Percentiles rank a stretch among this genome's conserved stretches.
phyloP scores from a whole-genome alignment of 805 yeast genomes.

The Ogataea trehalophila region DNA sequence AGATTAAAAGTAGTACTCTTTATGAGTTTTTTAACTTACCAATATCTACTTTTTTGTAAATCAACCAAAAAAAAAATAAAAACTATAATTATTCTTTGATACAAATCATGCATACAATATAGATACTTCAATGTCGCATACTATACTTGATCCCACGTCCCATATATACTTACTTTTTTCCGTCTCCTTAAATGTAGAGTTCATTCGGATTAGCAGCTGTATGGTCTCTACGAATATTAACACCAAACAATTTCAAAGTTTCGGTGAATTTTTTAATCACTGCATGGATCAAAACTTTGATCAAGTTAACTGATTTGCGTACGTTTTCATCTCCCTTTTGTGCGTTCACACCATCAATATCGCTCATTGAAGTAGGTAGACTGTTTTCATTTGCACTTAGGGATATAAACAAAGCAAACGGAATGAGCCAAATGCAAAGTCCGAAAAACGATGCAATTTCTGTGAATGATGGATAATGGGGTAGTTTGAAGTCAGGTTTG shows the following conservation, averaged over 20 bases:
- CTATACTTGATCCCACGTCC: too few species aligned
- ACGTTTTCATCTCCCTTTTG: conserved; percentile 22
- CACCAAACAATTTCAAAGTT: conserved; percentile 54
- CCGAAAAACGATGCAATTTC: conserved; percentile 97
- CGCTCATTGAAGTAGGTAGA: conserved; percentile 48
- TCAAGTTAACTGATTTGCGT: conserved; percentile 55
- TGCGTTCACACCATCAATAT: conserved; percentile 25
- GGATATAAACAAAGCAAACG: conserved; percentile 87
- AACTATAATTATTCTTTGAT: too few species aligned
- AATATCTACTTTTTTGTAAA: too few species aligned
- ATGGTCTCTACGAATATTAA: conserved; percentile 36
- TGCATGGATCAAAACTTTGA: conserved; percentile 57
- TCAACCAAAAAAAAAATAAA: too few species aligned
- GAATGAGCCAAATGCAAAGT: conserved; percentile 87
- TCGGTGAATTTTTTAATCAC: conserved; percentile 43
- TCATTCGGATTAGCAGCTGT: conserved; percentile 24
- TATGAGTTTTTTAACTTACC: too few species aligned
- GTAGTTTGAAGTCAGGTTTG: conserved; percentile 54
- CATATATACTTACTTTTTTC: too few species aligned
- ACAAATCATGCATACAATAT: too few species aligned
- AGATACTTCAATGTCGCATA: too few species aligned
- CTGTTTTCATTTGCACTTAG: conserved; percentile 88
- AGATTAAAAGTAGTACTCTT: too few species aligned
- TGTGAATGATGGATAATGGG: conserved; percentile 71
- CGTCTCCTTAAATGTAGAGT: conserved; percentile 18